phyloP scores from a whole-genome alignment of 768 basidiomycete species.

The Lactarius pseudohatsudake region DNA sequence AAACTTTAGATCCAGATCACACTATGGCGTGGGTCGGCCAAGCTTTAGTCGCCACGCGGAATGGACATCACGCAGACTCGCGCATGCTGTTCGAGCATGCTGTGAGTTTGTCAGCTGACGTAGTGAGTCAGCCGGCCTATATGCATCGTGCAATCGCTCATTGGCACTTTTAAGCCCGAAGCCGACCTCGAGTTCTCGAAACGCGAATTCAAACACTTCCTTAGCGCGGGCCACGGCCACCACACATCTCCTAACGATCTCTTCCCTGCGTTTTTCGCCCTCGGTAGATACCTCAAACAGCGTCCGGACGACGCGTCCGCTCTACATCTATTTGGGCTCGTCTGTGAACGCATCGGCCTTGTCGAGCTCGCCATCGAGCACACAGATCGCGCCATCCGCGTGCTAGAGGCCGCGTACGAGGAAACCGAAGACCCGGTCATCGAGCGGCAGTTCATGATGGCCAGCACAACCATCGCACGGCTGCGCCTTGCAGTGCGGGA shows the following conservation, averaged over 20 bases:
- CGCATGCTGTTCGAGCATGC: slow-evolving; percentile 73
- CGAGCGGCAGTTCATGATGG: slow-evolving; percentile 77
- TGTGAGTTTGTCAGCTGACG: slow-evolving; percentile 52
- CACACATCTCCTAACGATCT: slow-evolving; percentile 46
- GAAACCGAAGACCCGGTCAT: slow-evolving; percentile 75
- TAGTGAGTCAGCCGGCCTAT: slow-evolving; percentile 45
- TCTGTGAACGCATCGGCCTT: slow-evolving; percentile 84
- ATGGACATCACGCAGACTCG: slow-evolving; percentile 61
- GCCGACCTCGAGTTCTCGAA: slow-evolving; percentile 78
- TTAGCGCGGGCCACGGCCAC: slow-evolving; percentile 29
- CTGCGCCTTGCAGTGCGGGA: slow-evolving; percentile 61
- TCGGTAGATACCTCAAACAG: slow-evolving; percentile 71
- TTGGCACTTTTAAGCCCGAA: slow-evolving; percentile 53
- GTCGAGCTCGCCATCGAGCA: slow-evolving; percentile 56
- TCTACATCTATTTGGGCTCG: slow-evolving; percentile 77
- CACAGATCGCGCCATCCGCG: slow-evolving; percentile 58
- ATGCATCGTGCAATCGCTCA: slow-evolving; percentile 22
- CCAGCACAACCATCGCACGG: slow-evolving; percentile 80
- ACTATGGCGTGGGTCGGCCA: slow-evolving; percentile 90
- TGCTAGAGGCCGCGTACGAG: slow-evolving; percentile 89
- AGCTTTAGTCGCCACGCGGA: slow-evolving; percentile 62
- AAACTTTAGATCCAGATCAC: slow-evolving; percentile 90
- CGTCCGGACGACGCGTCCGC: slow-evolving; percentile 70
- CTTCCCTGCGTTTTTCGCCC: slow-evolving; percentile 75
- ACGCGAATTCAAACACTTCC: slow-evolving; percentile 50